Base-by-base conservation (phyloP, 2,329 filamentous ascomycete genomes). In the Penicillium sp. region DNA sequence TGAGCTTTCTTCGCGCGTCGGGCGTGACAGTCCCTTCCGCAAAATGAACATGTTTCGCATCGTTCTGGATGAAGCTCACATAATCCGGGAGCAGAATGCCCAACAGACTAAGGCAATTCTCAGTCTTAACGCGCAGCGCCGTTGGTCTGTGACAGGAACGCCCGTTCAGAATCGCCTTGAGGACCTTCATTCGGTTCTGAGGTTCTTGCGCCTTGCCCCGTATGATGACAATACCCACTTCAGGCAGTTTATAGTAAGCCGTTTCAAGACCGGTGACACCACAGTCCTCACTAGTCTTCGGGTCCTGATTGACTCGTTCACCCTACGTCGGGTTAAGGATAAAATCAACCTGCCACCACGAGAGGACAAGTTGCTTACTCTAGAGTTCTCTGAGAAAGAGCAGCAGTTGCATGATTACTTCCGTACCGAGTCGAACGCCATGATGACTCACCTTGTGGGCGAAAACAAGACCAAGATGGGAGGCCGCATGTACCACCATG, bases 121-220 rank as follows among this genome's bases (percentile, higher is more conserved):
- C 62, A 84, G 86, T 21, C 80, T 98, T 3, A 83, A 90, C 58
- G 90, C 92, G 2, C 84, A 90, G 68, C 86, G 93, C 31, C 88
- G 93, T 33, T 99, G 95, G 95, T 93, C 93, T 3, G 91, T 98
- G n/a, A 98, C 95, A 0, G 95, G 93, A 54, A 98, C 95, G 0
- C 95, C 93, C 0, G 90, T 98, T 9, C 93, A 98, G 74, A 99
- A 99, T 70, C 88, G 90, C 4, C 82, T 98, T 2, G 92, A 96
- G 63, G 95, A 99, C 71, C 82, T 98, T 22, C 90, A 91, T 14
- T 90, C 93, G 1, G 80, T 98, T 3, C 87, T 96, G 57, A 90
- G 88, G 31, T 98, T 98, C 69, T 79, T 98, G 43, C 87, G 90
- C 14, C 80, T 98, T 14, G 87, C 87, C 66, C 93, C 93, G 0